Conservation (phyloP, 2,329 filamentous ascomycete genomes). For the Zymoseptoria ardabiliae region DNA sequence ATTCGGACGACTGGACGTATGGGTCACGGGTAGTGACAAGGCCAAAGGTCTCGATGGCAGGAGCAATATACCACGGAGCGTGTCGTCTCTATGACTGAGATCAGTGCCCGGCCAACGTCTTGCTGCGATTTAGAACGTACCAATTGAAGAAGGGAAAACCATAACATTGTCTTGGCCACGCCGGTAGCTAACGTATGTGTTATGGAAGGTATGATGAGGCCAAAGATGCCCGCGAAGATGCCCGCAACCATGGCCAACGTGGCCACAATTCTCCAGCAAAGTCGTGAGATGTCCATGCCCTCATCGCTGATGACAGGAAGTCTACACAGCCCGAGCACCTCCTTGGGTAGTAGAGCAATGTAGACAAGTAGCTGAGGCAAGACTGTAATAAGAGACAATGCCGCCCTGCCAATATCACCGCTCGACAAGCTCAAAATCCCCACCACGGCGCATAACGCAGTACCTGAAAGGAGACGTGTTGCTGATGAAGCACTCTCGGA, state of each 20-base stretch:
- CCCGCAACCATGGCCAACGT: not conserved
- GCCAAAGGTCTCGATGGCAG: not conserved
- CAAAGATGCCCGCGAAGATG: not conserved
- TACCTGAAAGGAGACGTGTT: not conserved
- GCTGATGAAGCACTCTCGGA: not conserved
- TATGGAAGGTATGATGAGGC: not conserved
- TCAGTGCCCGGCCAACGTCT: not conserved
- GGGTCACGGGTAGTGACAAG: not conserved
- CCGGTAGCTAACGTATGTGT: not conserved
- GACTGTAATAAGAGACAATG: not conserved
- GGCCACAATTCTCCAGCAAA: not conserved
- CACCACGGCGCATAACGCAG: not conserved
- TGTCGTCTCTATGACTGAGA: not conserved
- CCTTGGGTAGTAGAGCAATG: not conserved
- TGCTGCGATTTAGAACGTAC: not conserved
- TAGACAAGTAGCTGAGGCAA: not conserved
- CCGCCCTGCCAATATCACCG: not conserved
- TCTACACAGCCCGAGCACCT: not conserved
- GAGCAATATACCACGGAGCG: conserved; percentile 1
- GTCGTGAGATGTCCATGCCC: not conserved
- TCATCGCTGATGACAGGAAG: not conserved
- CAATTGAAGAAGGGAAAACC: not conserved
- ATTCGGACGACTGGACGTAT: not conserved
- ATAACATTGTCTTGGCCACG: not conserved
- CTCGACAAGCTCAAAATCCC: not conserved